These are phyloP conservation scores for Aspergillus heteromorphus DNA, from an alignment of 495 filamentous ascomycete genomes.

Conservation along the genomic window DNA sequence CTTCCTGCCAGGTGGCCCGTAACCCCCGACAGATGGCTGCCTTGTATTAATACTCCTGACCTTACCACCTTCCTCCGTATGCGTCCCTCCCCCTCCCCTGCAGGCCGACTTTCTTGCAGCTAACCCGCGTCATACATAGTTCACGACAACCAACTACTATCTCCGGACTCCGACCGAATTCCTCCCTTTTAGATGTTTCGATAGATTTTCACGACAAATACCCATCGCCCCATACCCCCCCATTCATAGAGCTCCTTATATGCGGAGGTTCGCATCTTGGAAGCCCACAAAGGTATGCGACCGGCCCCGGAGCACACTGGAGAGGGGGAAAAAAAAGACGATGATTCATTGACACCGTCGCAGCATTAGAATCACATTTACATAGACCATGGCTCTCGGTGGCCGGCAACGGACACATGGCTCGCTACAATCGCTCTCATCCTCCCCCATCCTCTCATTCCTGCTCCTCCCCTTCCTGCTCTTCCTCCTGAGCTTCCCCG, in stretches of 20 bases:
- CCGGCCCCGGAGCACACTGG: neutral
- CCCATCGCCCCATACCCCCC: neutral
- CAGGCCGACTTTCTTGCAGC: neutral
- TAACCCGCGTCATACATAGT: neutral
- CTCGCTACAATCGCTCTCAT: slow-evolving; percentile 12
- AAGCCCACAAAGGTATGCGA: neutral
- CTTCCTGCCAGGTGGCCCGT: slow-evolving; percentile 40
- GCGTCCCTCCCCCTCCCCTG: neutral
- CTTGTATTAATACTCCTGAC: slow-evolving; percentile 10
- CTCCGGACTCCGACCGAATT: neutral
- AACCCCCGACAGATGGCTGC: slow-evolving; percentile 17
- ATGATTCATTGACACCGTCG: slow-evolving; percentile 1
- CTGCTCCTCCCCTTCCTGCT: slow-evolving; percentile 41
- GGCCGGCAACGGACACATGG: slow-evolving; percentile 38
- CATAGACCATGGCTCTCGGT: slow-evolving; percentile 46
- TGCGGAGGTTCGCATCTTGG: neutral
- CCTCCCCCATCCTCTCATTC: slow-evolving; percentile 35
- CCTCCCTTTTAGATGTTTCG: neutral
- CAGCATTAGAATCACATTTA: slow-evolving; percentile 19
- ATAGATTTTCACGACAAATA: neutral
- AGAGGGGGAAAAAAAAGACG: too few species aligned
- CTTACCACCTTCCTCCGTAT: neutral
- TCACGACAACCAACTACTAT: neutral
- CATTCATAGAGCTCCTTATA: neutral
- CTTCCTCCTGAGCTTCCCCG: slow-evolving; percentile 53